Percentiles rank a stretch among this genome's conserved stretches.
phyloP scores from a whole-genome alignment of 2,329 filamentous ascomycete species.

The Pyrenophora graminea region DNA sequence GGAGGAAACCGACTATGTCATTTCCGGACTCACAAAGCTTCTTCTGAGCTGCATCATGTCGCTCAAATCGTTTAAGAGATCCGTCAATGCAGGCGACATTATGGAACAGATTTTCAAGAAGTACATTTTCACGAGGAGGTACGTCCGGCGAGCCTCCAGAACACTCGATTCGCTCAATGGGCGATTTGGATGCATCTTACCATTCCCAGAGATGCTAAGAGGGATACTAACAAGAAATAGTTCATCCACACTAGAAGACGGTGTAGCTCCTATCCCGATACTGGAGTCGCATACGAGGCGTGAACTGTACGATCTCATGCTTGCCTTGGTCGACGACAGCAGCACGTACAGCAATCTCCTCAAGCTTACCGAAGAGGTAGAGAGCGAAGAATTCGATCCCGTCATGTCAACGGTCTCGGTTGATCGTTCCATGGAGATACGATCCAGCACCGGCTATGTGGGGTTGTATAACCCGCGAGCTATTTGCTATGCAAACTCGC shows the following conservation, averaged over 20 bases:
- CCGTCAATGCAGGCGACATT: conserved; percentile 36
- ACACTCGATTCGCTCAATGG: neutral
- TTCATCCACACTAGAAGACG: conserved; percentile 15
- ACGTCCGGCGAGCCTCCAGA: conserved; percentile 9
- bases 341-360: conserved; percentile 36
- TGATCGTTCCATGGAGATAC: conserved; percentile 69
- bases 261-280: conserved; percentile 31
- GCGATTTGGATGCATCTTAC: neutral
- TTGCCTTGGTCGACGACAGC: conserved; percentile 39
- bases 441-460: conserved; percentile 79
- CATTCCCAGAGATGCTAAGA: neutral
- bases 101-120: conserved; percentile 42
- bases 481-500: conserved; percentile 95
- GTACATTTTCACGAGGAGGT: conserved; percentile 41
- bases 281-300: conserved; percentile 43
- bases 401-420: conserved; percentile 61
- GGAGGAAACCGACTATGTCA: conserved; percentile 42
- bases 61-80: conserved; percentile 47
- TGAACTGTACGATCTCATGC: conserved; percentile 45
- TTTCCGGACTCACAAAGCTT: conserved; percentile 48
- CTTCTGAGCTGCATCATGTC: conserved; percentile 46
- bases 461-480: conserved; percentile 91
- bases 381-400: conserved; percentile 50
- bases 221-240: conserved; percentile 7
- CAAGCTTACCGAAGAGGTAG: conserved; percentile 27